Percentiles rank a stretch among this genome's conserved stretches.
Evolutionary conservation across 371 early-diverging fungal species (phyloP).

Genomic region (Dinochytrium kinnereticum): DNA sequence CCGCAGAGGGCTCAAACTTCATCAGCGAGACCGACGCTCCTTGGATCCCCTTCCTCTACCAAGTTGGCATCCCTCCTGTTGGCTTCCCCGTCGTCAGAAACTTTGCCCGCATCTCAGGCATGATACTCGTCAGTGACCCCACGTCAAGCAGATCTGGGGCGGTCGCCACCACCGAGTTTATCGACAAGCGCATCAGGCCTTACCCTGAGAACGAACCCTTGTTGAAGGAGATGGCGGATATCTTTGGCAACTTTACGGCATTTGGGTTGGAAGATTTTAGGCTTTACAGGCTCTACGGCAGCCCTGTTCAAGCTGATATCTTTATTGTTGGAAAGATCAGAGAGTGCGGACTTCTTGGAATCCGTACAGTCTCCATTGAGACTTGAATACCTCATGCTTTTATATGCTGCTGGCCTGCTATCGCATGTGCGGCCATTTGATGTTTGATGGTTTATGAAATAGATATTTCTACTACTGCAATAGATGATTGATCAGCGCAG

Average conservation of each 20-base stretch:
- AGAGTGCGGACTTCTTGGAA: neutral
- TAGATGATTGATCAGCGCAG: no score
- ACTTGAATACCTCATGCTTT: no score
- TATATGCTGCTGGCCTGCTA: no score
- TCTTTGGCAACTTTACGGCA: neutral
- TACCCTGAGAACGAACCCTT: neutral
- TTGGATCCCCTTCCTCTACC: slow-evolving; percentile 12
- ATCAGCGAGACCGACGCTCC: slow-evolving; percentile 8
- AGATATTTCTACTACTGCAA: no score
- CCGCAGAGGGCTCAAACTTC: slow-evolving; percentile 1
- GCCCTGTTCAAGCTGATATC: neutral
- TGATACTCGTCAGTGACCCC: neutral
- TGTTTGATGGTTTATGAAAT: no score
- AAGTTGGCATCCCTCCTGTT: neutral
- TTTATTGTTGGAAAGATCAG: neutral
- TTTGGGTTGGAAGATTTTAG: neutral
- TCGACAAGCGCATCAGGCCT: neutral
- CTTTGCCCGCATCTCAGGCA: neutral
- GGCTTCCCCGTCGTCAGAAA: neutral
- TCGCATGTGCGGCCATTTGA: no score
- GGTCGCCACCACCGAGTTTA: neutral
- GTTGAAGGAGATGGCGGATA: neutral
- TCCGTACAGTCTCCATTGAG: neutral
- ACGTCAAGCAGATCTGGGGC: neutral
- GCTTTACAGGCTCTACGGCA: neutral